These are phyloP conservation scores for Larix sibirica DNA, from an alignment of 83 land plant genomes.

Conservation along the genomic window DNA sequence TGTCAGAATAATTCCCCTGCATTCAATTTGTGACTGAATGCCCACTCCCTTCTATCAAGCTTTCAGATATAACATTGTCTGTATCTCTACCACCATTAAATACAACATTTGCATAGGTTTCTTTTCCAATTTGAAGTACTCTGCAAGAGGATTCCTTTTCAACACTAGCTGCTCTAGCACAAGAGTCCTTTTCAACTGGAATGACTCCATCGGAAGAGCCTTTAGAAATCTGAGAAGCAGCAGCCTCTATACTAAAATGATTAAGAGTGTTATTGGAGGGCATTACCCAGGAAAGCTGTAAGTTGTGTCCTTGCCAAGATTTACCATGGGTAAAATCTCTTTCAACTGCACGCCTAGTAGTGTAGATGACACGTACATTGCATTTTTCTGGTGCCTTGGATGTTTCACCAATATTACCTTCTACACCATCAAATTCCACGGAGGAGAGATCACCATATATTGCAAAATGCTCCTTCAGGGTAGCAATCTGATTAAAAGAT, in stretches of 20 bases:
- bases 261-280: conserved; percentile 16
- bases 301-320: conserved; percentile 56
- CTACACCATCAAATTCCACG: conserved; percentile 50
- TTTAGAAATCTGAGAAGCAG: not conserved
- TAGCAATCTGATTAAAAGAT: too few species aligned
- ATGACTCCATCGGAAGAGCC: not conserved
- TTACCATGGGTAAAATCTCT: conserved; percentile 64
- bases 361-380: conserved; percentile 34
- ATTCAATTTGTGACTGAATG: not conserved
- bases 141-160: not conserved
- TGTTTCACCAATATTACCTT: conserved; percentile 14
- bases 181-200: not conserved
- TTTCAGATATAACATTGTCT: not conserved
- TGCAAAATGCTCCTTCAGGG: conserved; percentile 58
- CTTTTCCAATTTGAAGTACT: not conserved
- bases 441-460: conserved; percentile 54
- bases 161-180: not conserved
- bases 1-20: not conserved
- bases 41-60: not conserved
- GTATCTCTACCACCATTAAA: conserved; percentile 1
- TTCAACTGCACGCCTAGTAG: conserved; percentile 66
- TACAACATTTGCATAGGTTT: not conserved
- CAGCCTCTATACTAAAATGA: not conserved
- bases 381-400: conserved; percentile 16
- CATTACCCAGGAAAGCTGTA: conserved; percentile 61